Base-by-base conservation (phyloP, 768 basidiomycete genomes). In the Gloeostereum incarnatum region DNA sequence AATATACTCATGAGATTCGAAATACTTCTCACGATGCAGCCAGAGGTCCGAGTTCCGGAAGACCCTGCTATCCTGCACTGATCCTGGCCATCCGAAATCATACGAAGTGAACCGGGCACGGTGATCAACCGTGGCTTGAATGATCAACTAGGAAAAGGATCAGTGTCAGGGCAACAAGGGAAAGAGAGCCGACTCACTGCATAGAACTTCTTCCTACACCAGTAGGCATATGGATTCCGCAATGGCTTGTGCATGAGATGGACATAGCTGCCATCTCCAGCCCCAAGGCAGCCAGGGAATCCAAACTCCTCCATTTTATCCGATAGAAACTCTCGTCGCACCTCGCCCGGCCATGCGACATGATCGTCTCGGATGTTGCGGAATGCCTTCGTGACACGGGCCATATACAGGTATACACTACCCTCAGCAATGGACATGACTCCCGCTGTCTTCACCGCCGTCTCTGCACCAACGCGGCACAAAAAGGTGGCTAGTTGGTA, bases 21-120 rank as follows among this genome's bases (percentile, higher is more conserved):
- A 50, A 36, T 49, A 43, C 13, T 33, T 17, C 8, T 30, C 27
- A 1, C 39, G 39, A 18, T 48, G 37, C 19, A 34, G 17, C 49
- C 49, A 51, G n/a, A 50, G 17, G 17, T 45, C 36, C 7, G 49
- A 51, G 21, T 46, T 36, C 36, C 41, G 38, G 37, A 44, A 51
- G 13, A 51, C 36, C 3, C 31, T 10, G 8, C 25, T 41, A 25
- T 51, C 50, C n/a, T 34, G 22, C 6, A 51, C 46, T 10, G 41
- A 50, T 6, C 49, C 50, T 10, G 50, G 50, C 49, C 50, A 50
- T 17, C 50, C 49, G 25, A 50, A 25, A 6, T 50, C 49, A 18
- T 36, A 52, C 1, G 43, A 45, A 1, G 33, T 43, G 37, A 52
- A 44, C 18, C 36, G 17, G 7, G 13, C 39, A 5, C 26, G 30